phyloP scores from a whole-genome alignment of 768 basidiomycete genomes.

The Rhizopogon salebrosus region DNA sequence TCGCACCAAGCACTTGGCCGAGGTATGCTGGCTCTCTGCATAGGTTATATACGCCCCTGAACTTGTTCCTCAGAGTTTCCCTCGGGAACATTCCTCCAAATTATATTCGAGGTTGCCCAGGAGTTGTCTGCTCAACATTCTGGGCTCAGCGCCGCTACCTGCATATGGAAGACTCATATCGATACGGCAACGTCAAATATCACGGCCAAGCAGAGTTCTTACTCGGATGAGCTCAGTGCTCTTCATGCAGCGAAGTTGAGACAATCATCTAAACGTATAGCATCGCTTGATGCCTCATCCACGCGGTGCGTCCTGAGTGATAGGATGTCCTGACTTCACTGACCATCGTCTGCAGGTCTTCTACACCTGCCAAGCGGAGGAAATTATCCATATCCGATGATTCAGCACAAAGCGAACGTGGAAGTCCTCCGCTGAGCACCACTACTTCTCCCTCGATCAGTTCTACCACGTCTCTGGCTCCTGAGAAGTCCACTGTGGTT shows the following conservation, averaged over 20 bases:
- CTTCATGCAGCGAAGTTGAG: constrained; percentile 36
- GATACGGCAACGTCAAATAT: constrained; percentile 29
- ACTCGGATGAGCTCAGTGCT: constrained; percentile 34
- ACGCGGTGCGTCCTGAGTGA: constrained; percentile 31
- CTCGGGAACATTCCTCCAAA: constrained; percentile 42
- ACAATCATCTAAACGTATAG: constrained; percentile 43
- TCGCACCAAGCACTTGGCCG: constrained; percentile 23
- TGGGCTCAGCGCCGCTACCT: constrained; percentile 5
- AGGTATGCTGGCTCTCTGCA: constrained; percentile 9
- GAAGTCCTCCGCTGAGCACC: constrained; percentile 15
- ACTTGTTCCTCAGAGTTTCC: constrained; percentile 24
- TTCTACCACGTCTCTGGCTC: constrained; percentile 35
- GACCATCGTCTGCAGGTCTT: constrained; percentile 21
- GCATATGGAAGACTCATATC: constrained; percentile 14
- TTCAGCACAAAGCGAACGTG: constrained; percentile 25
- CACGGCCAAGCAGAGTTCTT: constrained; percentile 24
- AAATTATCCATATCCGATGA: constrained; percentile 35
- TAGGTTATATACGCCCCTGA: not conserved
- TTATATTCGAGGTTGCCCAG: constrained; percentile 39
- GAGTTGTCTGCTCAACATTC: constrained; percentile 21
- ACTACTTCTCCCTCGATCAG: constrained; percentile 42
- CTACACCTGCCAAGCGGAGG: constrained; percentile 35
- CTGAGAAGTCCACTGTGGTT: constrained; percentile 33
- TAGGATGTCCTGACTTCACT: not conserved
- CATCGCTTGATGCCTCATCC: constrained; percentile 34